Evolutionary conservation across 2,329 filamentous ascomycete genomes (phyloP).

Genomic region (Alternaria longipes): DNA sequence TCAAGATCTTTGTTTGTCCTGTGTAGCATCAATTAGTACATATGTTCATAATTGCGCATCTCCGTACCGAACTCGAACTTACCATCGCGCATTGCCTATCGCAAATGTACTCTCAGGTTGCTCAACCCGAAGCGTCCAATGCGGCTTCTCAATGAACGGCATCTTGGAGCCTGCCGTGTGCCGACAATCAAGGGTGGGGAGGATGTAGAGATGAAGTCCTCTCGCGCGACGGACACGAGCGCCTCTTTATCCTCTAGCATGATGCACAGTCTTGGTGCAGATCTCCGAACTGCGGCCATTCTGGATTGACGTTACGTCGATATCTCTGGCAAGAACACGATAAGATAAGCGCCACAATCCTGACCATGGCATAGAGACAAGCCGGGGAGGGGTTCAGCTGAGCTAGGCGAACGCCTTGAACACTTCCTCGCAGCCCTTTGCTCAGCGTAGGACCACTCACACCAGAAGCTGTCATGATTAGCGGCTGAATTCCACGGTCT

Average conservation of each 20-base stretch:
- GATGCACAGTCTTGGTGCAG: not conserved
- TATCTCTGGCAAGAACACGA: constrained; percentile 5
- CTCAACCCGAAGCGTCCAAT: constrained; percentile 52
- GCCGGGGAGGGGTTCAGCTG: not conserved
- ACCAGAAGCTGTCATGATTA: not conserved
- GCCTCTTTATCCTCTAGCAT: constrained; percentile 14
- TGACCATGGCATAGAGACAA: not conserved
- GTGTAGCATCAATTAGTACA: not conserved
- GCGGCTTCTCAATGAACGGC: constrained; percentile 50
- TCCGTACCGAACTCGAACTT: constrained; percentile 8
- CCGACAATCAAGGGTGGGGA: not conserved
- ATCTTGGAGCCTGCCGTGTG: constrained; percentile 23
- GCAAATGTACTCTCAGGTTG: constrained; percentile 59
- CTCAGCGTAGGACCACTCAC: not conserved
- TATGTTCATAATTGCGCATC: not conserved
- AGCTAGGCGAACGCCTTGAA: constrained; percentile 1
- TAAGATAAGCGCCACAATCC: constrained; percentile 14
- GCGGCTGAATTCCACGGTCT: constrained; percentile 3
- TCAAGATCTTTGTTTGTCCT: constrained; percentile 62
- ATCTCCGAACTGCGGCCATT: constrained; percentile 9
- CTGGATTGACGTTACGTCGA: constrained; percentile 3
- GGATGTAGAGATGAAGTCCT: not conserved
- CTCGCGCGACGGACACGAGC: constrained; percentile 4
- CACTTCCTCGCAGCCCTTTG: not conserved
- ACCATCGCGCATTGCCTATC: constrained; percentile 50